phyloP scores from a whole-genome alignment of 768 basidiomycete genomes.

The Collybia nuda region DNA sequence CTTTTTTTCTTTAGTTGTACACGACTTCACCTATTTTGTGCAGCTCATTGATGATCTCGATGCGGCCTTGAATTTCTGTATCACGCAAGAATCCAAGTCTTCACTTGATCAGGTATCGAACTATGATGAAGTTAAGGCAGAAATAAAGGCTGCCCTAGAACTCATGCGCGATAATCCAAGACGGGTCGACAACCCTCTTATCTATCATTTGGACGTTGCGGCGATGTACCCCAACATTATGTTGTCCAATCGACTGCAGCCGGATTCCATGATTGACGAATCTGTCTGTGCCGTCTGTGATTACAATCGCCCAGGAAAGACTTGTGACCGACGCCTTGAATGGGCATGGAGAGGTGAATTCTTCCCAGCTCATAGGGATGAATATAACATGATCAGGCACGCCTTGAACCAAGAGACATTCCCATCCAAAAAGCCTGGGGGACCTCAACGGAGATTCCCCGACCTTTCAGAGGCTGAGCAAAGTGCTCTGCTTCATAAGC shows the following conservation, averaged over 20 bases:
- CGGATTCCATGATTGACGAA: conserved; percentile 97
- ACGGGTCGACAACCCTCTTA: conserved; percentile 88
- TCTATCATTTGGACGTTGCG: conserved; percentile 98
- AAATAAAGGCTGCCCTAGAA: conserved; percentile 79
- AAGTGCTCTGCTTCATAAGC: conserved; percentile 90
- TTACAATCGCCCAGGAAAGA: conserved; percentile 94
- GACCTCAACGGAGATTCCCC: conserved; percentile 73
- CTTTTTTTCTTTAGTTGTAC: background rate
- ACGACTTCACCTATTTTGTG: conserved; percentile 2
- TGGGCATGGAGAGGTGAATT: conserved; percentile 99
- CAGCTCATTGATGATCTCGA: conserved; percentile 95
- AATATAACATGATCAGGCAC: conserved; percentile 98
- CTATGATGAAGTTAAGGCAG: conserved; percentile 87
- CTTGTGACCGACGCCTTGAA: conserved; percentile 88
- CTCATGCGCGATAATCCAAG: conserved; percentile 89
- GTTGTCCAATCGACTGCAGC: conserved; percentile 98
- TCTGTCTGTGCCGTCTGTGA: conserved; percentile 97
- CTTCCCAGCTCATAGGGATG: conserved; percentile 96
- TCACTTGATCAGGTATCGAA: conserved; percentile 86
- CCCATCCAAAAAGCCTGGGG: conserved; percentile 75
- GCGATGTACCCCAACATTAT: conserved; percentile 99
- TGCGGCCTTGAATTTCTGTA: conserved; percentile 85
- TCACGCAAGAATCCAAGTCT: conserved; percentile 80
- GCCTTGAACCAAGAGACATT: conserved; percentile 94
- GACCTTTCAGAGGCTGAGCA: conserved; percentile 87